Base-by-base conservation (phyloP, 2,329 filamentous ascomycete species). In the Neophaeococcomyces aloes region DNA sequence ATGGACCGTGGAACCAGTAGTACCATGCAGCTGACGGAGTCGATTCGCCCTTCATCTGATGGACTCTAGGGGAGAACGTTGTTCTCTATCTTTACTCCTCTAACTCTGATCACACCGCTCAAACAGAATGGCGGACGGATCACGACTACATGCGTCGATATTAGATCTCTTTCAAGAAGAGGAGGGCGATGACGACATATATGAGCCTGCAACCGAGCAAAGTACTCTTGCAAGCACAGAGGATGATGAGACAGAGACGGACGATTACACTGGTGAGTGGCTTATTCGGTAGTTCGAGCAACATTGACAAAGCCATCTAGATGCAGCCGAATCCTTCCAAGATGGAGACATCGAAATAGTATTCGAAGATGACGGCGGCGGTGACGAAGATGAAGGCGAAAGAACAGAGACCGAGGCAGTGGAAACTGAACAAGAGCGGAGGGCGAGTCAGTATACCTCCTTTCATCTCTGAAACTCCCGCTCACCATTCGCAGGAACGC, bases 381-480 rank as follows among this genome's bases (percentile, higher is more conserved):
- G 66, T 68, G 44, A 68, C 87, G 30, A 81, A 86, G 60, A 83
- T 81, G 68, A 86, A 82, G 35, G 77, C 79, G 59, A 66, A 66
- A 41, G 77, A 80, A 60, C 59, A n/a, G 60, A 63, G 17, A 59
- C 57, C 7, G 61, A 64, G 19, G 14, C 38, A 18, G 38, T 11
- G 29, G 5, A 13, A 23, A 36, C 4, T 36, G 34, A n/a, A 36
- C 35, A 38, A 19, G 15, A 17, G 35, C 18, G 10, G 21, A 19
- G 18, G 13, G n/a, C 35, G 25, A 15, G 33, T 35, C 14, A 35
- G 33, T 19, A 5, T n/a, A 11, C 14, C 15, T 19, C 33, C 8
- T 5, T 29, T 5, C 25, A n/a, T 29, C 17, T 5, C 21, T 8
- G 8, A 25, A 3, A 17, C 5, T n/a, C 14, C 15, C 11, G 52